Conservation (phyloP, 2,329 filamentous ascomycete species). For the Colletotrichum sp. region DNA sequence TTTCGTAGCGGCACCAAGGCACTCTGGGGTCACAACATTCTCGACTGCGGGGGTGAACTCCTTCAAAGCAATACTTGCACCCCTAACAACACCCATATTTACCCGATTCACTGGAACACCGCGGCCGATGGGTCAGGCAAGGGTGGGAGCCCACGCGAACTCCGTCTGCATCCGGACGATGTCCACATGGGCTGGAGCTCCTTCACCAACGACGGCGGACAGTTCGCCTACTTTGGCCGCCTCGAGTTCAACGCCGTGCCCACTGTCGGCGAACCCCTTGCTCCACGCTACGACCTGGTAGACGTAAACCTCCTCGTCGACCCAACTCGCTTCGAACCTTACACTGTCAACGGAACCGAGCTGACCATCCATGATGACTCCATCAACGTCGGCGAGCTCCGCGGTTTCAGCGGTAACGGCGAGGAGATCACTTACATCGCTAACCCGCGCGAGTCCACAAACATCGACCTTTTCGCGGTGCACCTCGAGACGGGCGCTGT, state of each 20-base stretch:
- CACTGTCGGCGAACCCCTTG: conserved; percentile 29
- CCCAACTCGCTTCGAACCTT: conserved; percentile 23
- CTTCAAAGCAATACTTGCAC: conserved; percentile 40
- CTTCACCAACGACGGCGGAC: conserved; percentile 29
- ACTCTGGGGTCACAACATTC: conserved; percentile 35
- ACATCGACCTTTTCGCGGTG: conserved; percentile 48
- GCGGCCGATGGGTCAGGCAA: conserved; percentile 32
- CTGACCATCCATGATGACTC: conserved; percentile 33
- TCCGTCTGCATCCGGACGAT: conserved; percentile 51
- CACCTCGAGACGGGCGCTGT: conserved; percentile 43
- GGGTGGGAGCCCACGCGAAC: conserved; percentile 41
- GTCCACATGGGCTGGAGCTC: conserved; percentile 47
- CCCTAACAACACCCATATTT: conserved; percentile 39
- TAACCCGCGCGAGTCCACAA: conserved; percentile 42
- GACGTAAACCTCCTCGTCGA: conserved; percentile 39
- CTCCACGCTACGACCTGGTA: conserved; percentile 42
- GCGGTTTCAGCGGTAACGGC: conserved; percentile 47
- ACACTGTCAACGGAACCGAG: conserved; percentile 29
- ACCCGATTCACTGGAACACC: conserved; percentile 43
- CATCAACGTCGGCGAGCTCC: conserved; percentile 46
- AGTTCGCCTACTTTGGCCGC: conserved; percentile 39
- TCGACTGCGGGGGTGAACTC: conserved; percentile 39
- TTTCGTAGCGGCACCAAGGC: conserved; percentile 42
- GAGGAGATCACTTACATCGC: conserved; percentile 47
- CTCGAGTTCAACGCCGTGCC: conserved; percentile 44